Evolutionary conservation across 1,284 basidiomycete species (phyloP).

Genomic region (Rhizoctonia solani): DNA sequence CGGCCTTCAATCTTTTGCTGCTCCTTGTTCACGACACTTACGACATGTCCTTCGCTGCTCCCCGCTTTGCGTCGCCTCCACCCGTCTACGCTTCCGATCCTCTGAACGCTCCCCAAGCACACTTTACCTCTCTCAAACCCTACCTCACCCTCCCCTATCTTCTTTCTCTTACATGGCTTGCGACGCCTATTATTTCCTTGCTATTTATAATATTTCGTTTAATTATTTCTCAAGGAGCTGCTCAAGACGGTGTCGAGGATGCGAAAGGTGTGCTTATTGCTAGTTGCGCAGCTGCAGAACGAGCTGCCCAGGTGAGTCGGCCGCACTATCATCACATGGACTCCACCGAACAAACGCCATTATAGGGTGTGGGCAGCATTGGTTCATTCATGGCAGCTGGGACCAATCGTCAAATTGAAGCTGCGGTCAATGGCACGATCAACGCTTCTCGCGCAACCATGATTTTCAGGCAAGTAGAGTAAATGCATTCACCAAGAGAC

Average conservation of each 20-base stretch:
- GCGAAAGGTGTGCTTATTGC: slow-evolving; percentile 75
- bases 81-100: slow-evolving; percentile 10
- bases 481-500: not conserved
- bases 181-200: slow-evolving; percentile 69
- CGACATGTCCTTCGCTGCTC: slow-evolving; percentile 26
- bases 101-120: slow-evolving; percentile 17
- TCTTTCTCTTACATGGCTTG: slow-evolving; percentile 78
- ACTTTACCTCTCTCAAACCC: slow-evolving; percentile 59
- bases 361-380: slow-evolving; percentile 69
- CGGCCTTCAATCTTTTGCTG: not conserved
- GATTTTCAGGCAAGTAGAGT: slow-evolving; percentile 54
- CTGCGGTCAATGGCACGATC: slow-evolving; percentile 78
- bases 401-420: slow-evolving; percentile 77
- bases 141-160: slow-evolving; percentile 83
- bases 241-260: slow-evolving; percentile 65
- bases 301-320: slow-evolving; percentile 64
- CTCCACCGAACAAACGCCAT: not conserved
- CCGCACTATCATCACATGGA: not conserved
- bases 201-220: slow-evolving; percentile 85
- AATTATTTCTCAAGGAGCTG: slow-evolving; percentile 68
- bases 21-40: slow-evolving; percentile 14
- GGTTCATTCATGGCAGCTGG: slow-evolving; percentile 85
- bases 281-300: slow-evolving; percentile 81
- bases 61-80: slow-evolving; percentile 22
- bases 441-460: slow-evolving; percentile 74